phyloP scores from a whole-genome alignment of 768 basidiomycete species.

The Tricholomella constricta region DNA sequence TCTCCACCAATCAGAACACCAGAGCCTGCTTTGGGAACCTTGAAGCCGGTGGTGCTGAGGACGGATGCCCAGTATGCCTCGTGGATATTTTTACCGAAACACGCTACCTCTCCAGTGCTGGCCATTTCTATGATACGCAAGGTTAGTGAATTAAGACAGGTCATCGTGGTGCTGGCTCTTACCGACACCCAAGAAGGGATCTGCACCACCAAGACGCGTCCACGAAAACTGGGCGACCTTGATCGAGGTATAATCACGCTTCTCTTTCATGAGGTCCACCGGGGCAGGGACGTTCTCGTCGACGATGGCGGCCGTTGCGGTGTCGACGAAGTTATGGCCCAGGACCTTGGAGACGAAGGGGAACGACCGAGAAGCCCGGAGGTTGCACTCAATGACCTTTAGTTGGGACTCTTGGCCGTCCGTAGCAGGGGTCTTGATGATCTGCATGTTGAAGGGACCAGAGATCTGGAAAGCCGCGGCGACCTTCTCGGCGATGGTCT shows the following conservation, averaged over 20 bases:
- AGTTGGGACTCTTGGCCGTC: slow-evolving; percentile 63
- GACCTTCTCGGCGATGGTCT: slow-evolving; percentile 93
- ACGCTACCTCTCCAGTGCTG: slow-evolving; percentile 95
- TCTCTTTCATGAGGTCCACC: slow-evolving; percentile 86
- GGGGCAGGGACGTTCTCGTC: slow-evolving; percentile 87
- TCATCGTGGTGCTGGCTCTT: slow-evolving; percentile 32
- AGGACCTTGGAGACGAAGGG: slow-evolving; percentile 99
- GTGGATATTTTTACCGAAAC: slow-evolving; percentile 90
- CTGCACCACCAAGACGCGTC: slow-evolving; percentile 94
- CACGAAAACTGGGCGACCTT: slow-evolving; percentile 99
- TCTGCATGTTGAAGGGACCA: slow-evolving; percentile 99
- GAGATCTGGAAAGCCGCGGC: slow-evolving; percentile 94
- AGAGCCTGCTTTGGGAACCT: slow-evolving; percentile 77
- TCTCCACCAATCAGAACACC: slow-evolving; percentile 96
- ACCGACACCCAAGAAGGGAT: slow-evolving; percentile 96
- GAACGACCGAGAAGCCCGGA: slow-evolving; percentile 97
- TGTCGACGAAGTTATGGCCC: slow-evolving; percentile 96
- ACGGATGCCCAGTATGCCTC: slow-evolving; percentile 97
- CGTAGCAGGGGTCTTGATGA: slow-evolving; percentile 79
- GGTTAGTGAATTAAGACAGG: slow-evolving; percentile 2
- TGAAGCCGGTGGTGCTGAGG: slow-evolving; percentile 96
- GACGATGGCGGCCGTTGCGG: slow-evolving; percentile 86
- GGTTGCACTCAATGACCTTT: slow-evolving; percentile 99
- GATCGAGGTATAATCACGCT: slow-evolving; percentile 90
- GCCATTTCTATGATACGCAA: slow-evolving; percentile 77